Conservation (phyloP, 768 basidiomycete genomes). For the Kwoniella sp. region DNA sequence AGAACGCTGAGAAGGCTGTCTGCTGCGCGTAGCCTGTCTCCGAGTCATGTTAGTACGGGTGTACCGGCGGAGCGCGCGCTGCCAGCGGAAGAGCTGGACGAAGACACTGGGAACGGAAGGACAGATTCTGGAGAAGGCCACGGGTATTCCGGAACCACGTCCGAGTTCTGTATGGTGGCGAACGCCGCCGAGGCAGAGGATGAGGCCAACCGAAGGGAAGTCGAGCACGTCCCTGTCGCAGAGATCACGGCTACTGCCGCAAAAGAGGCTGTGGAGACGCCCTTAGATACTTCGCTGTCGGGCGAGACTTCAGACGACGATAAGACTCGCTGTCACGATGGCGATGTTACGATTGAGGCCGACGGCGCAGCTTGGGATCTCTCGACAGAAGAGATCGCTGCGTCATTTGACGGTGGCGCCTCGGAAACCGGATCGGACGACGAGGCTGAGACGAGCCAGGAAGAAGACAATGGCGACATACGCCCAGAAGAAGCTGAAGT, state of each 20-base stretch:
- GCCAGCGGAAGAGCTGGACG: too few relatives aligned
- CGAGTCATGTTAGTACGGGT: too few relatives aligned
- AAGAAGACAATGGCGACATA: not conserved
- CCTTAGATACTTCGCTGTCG: too few relatives aligned
- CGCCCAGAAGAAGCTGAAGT: not conserved
- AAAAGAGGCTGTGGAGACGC: too few relatives aligned
- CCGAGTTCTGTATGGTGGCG: too few relatives aligned
- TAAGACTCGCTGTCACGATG: not conserved
- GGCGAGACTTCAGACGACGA: not conserved
- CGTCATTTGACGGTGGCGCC: not conserved
- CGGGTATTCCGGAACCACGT: too few relatives aligned
- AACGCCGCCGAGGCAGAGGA: not conserved
- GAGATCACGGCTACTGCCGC: too few relatives aligned
- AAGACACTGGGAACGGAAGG: too few relatives aligned
- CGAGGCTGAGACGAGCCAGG: not conserved
- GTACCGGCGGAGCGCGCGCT: too few relatives aligned
- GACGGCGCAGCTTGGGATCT: constrained; percentile 9
- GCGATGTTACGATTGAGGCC: constrained; percentile 6
- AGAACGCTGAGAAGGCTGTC: constrained; percentile 4
- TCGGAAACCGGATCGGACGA: not conserved
- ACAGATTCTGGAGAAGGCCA: too few relatives aligned
- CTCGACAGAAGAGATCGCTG: constrained; percentile 2
- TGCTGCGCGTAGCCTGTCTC: constrained; percentile 3
- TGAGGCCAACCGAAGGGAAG: not conserved
- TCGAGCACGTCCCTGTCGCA: too few relatives aligned